phyloP scores from a whole-genome alignment of 495 filamentous ascomycete species.

The Trichoderma parareesei region DNA sequence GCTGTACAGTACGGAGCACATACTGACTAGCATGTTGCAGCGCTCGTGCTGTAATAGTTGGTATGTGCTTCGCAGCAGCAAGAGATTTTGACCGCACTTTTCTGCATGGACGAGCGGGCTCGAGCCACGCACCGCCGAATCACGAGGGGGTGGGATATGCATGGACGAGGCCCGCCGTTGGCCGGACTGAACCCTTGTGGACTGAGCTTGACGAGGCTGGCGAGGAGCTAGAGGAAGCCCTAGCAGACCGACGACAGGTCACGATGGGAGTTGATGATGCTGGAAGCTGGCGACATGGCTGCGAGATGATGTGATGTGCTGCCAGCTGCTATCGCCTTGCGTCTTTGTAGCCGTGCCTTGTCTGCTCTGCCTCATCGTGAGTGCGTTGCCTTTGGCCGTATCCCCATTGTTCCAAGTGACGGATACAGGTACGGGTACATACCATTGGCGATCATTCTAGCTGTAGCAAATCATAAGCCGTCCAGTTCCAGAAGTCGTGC shows the following conservation, averaged over 20 bases:
- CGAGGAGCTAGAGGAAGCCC: slow-evolving; percentile 1
- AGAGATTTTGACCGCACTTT: slow-evolving; percentile 2
- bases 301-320: too few relatives aligned
- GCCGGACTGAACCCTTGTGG: background rate
- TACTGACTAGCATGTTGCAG: background rate
- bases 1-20: background rate
- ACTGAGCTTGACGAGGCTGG: background rate
- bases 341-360: too few relatives aligned
- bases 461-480: background rate
- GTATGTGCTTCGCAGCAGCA: background rate
- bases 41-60: background rate
- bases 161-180: slow-evolving; percentile 9
- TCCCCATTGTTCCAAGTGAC: too few relatives aligned
- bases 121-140: slow-evolving; percentile 4
- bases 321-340: too few relatives aligned
- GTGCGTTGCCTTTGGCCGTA: too few relatives aligned
- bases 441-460: background rate
- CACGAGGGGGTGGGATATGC: slow-evolving; percentile 5
- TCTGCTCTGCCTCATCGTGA: background rate
- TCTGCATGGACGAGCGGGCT: background rate
- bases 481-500: background rate
- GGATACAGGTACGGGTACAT: too few relatives aligned
- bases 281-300: too few relatives aligned
- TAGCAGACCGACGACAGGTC: background rate
- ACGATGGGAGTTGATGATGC: background rate